phyloP scores from a whole-genome alignment of 2,329 filamentous ascomycete genomes.

The Cercospora beticola region DNA sequence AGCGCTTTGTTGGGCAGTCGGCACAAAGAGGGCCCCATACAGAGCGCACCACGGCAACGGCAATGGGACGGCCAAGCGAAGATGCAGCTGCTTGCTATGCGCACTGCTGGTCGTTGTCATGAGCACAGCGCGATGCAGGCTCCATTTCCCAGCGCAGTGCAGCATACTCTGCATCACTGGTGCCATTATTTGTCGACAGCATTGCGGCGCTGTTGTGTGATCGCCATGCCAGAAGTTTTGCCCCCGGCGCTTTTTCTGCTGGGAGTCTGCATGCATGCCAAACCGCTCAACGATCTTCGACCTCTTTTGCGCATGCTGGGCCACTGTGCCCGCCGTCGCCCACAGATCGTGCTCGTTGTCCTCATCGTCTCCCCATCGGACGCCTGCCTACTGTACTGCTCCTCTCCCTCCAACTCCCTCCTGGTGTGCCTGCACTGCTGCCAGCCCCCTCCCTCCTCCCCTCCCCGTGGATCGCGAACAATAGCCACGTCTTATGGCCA shows the following conservation, averaged over 20 bases:
- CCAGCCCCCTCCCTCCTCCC: neutral
- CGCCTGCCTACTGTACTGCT: neutral
- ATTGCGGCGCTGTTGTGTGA: neutral
- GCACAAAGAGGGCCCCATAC: neutral
- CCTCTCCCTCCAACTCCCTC: neutral
- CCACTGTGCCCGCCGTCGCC: neutral
- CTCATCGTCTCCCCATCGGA: neutral
- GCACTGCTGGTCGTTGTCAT: neutral
- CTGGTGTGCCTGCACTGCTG: neutral
- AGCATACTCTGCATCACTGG: neutral
- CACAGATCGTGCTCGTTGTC: neutral
- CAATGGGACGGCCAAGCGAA: neutral
- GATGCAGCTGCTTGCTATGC: neutral
- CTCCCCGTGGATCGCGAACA: neutral
- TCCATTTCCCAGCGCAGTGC: neutral
- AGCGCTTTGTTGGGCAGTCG: neutral
- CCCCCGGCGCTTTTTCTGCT: neutral
- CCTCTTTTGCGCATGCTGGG: neutral
- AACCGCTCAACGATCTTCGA: conserved; percentile 1
- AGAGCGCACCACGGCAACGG: neutral
- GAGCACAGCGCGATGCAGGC: neutral
- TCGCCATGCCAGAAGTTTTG: conserved; percentile 2
- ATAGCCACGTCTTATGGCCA: conserved; percentile 2
- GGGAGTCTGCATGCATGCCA: neutral
- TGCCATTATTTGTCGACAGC: neutral